Base-by-base conservation (phyloP, 2,329 filamentous ascomycete species). In the Cryphonectria japonica region DNA sequence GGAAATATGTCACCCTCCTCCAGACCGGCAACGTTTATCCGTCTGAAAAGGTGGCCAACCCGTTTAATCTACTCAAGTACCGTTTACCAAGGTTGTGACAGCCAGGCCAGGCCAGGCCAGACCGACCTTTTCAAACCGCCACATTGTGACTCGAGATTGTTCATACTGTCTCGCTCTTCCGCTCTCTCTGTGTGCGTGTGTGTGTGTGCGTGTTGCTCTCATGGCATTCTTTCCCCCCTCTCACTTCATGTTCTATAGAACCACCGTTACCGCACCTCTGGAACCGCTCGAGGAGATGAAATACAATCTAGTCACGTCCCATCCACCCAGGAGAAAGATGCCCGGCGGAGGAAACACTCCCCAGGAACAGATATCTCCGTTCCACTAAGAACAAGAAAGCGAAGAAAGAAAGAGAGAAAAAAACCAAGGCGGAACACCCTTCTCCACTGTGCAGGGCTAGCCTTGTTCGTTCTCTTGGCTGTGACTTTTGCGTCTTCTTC, bases 381-480 rank as follows among this genome's bases (percentile, higher is more conserved):
- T 11, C 32, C n/a, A 46, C 43, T 9, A 32, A 54, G 39, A 52
- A 8, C 7, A 39, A 34, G 34, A 34, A 34, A 39, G 9, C 34
- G 8, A 37, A 37, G 34, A 37, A 37, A 37, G 11, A 39, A 39
- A 11, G 1, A 11, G 9, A 11, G 32, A 66, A 54, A 52, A 43
- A 66, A 54, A 52, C 9, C 46, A 37, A 66, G 26, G 16, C 63
- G 63, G 63, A 66, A 66, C 32, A 11, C 46, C n/a, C 7, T 52
- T 52, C 29, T 52, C 43, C 63, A 52, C 59, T n/a, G 19, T 22
- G 13, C 14, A 6, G 13, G 5, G 11, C 26, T 59, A 32, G 46
- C 46, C 46, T 50, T 50, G 19, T 50, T 50, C 3, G 37, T 34
- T 19, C 7, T 66, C 22, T 66, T 54, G 29, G 39, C 54, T 32